Conservation (phyloP, 208 protist species). For the Trypanosoma theileri region DNA sequence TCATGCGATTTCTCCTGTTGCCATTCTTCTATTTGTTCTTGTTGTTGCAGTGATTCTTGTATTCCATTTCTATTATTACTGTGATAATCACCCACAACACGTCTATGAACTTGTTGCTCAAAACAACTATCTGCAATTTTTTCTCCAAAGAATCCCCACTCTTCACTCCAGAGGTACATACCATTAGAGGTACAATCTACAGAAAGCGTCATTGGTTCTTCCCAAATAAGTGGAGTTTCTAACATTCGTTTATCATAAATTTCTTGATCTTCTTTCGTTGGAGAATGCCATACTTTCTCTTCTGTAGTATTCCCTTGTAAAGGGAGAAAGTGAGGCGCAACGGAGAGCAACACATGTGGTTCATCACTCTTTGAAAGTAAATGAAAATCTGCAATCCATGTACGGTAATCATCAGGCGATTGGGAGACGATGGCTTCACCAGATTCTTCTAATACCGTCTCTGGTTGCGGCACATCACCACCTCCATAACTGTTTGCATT, state of each 20-base stretch:
- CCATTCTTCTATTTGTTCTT: background rate
- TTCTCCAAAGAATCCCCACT: conserved; percentile 55
- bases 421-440: background rate
- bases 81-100: background rate
- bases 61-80: background rate
- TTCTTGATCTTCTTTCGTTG: conserved; percentile 41
- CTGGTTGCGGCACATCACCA: conserved; percentile 2
- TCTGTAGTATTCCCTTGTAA: conserved; percentile 8
- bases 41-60: no score
- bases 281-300: background rate
- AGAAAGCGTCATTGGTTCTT: conserved; percentile 66
- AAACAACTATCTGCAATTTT: conserved; percentile 35
- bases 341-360: conserved; percentile 66
- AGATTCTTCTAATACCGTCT: background rate
- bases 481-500: background rate
- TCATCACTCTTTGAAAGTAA: conserved; percentile 35
- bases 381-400: conserved; percentile 48
- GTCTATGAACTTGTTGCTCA: background rate
- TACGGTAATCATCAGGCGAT: conserved; percentile 33
- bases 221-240: conserved; percentile 80
- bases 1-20: conserved; percentile 11
- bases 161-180: conserved; percentile 74
- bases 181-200: conserved; percentile 58
- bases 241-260: conserved; percentile 63
- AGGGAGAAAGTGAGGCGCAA: conserved; percentile 66